Percentiles rank a stretch among this genome's conserved stretches.
These are phyloP conservation scores for Apocynum venetum DNA, from an alignment of 257 asterid species.

Conservation along the genomic window DNA sequence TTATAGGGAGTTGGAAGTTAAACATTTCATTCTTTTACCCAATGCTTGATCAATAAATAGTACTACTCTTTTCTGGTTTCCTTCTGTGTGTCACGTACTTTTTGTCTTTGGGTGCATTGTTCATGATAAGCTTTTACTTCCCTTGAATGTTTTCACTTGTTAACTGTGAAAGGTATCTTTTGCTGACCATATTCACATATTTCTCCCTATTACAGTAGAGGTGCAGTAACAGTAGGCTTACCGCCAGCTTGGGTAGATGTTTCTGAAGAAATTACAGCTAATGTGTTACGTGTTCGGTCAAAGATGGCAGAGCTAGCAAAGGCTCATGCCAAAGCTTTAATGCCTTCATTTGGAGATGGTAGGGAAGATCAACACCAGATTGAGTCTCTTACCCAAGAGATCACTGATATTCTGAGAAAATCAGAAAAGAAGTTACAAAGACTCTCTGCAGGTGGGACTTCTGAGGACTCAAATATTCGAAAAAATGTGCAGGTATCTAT, in stretches of 20 bases:
- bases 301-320: conserved; percentile 86
- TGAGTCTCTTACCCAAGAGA: conserved; percentile 89
- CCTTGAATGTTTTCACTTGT: conserved; percentile 2
- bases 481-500: conserved; percentile 92
- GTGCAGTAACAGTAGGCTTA: conserved; percentile 83
- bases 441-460: conserved; percentile 81
- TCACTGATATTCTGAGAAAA: conserved; percentile 70
- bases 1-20: background rate
- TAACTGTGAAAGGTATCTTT: background rate
- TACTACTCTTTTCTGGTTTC: background rate
- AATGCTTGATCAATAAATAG: background rate
- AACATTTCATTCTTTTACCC: background rate
- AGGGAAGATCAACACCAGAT: conserved; percentile 90
- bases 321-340: conserved; percentile 98
- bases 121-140: conserved; percentile 4
- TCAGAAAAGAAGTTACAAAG: conserved; percentile 76
- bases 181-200: conserved; percentile 14
- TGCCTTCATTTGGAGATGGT: conserved; percentile 99
- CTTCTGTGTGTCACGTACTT: background rate
- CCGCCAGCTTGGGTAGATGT: conserved; percentile 99
- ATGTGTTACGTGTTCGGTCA: conserved; percentile 67
- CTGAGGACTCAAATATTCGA: conserved; percentile 92
- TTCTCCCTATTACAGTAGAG: conserved; percentile 48
- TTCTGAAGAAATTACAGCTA: conserved; percentile 83
- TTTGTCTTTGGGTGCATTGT: background rate